These are phyloP conservation scores for Podospora fimiseda DNA, from an alignment of 495 filamentous ascomycete genomes.

Conservation along the genomic window DNA sequence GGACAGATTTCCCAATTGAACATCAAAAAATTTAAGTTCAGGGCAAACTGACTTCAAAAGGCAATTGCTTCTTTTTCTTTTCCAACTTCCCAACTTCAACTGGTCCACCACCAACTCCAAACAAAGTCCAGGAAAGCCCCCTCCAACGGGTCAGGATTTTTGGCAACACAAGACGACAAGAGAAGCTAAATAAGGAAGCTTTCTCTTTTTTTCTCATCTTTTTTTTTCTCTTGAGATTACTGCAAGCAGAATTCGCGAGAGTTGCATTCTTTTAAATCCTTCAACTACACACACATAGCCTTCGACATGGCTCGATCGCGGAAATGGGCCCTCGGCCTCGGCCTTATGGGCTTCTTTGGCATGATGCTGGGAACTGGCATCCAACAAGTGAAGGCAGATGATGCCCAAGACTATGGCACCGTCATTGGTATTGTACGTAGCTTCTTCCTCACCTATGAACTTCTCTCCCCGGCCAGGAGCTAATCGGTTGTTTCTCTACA, in stretches of 20 bases:
- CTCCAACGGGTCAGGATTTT: conserved; percentile 6
- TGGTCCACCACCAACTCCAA: conserved; percentile 3
- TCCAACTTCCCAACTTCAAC: conserved; percentile 1
- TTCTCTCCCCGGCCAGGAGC: neutral
- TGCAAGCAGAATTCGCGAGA: conserved; percentile 12
- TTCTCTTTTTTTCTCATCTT: conserved; percentile 16
- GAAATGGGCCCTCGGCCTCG: conserved; percentile 41
- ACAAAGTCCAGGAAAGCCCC: conserved; percentile 1
- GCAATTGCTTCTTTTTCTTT: conserved; percentile 1
- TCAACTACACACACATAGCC: conserved; percentile 16
- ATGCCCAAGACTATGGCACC: conserved; percentile 72
- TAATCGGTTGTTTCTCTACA: conserved; percentile 18
- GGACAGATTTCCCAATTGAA: conserved; percentile 28
- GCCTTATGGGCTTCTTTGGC: conserved; percentile 58
- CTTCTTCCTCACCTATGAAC: neutral
- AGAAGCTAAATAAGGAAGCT: conserved; percentile 7
- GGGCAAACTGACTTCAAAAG: conserved; percentile 9
- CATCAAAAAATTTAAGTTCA: conserved; percentile 8
- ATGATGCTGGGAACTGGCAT: conserved; percentile 68
- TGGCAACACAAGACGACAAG: conserved; percentile 6
- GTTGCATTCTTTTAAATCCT: conserved; percentile 10
- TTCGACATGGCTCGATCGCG: conserved; percentile 44
- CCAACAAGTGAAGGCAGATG: conserved; percentile 66
- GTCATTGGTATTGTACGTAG: conserved; percentile 81
- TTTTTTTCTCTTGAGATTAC: conserved; percentile 9